Percentiles rank a stretch among this genome's conserved stretches.
Evolutionary conservation across 2,329 filamentous ascomycete genomes (phyloP).

Genomic region (Calonectria pseudoreteaudii): DNA sequence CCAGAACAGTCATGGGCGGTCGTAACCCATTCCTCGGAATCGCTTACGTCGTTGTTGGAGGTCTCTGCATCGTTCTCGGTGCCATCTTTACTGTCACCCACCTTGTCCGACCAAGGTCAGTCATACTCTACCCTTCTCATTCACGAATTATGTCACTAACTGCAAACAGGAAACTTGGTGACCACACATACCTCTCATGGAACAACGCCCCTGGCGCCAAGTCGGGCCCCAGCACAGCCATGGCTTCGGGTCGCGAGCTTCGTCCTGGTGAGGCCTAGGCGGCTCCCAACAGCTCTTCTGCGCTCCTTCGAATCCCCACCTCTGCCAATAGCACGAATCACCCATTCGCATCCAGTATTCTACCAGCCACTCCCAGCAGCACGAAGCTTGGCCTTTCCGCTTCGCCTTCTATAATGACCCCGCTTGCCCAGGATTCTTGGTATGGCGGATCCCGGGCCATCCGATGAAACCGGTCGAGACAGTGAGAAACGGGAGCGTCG

Average conservation of each 20-base stretch:
- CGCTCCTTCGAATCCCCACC: conserved; percentile 29
- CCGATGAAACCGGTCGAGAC: background rate
- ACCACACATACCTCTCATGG: conserved; percentile 98
- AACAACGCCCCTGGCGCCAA: conserved; percentile 72
- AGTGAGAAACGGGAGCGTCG: background rate
- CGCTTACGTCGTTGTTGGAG: conserved; percentile 93
- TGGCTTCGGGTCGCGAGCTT: conserved; percentile 68
- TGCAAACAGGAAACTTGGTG: conserved; percentile 86
- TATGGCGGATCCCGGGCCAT: background rate
- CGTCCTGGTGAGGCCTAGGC: conserved; percentile 58
- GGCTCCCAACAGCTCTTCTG: conserved; percentile 43
- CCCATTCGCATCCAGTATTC: conserved; percentile 25
- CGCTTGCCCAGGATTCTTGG: conserved; percentile 16
- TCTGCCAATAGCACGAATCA: conserved; percentile 18
- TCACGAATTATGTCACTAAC: conserved; percentile 14
- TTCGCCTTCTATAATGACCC: conserved; percentile 4
- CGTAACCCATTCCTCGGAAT: conserved; percentile 97
- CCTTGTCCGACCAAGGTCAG: conserved; percentile 88
- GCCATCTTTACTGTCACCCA: conserved; percentile 90
- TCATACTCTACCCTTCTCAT: conserved; percentile 26
- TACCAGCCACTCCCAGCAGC: conserved; percentile 11
- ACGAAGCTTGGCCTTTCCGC: background rate
- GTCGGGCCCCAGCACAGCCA: conserved; percentile 55
- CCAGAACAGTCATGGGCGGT: conserved; percentile 91
- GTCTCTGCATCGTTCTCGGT: conserved; percentile 90